Evolutionary conservation across 305 asterid species (phyloP).

Genomic region (Solanum chacoense): DNA sequence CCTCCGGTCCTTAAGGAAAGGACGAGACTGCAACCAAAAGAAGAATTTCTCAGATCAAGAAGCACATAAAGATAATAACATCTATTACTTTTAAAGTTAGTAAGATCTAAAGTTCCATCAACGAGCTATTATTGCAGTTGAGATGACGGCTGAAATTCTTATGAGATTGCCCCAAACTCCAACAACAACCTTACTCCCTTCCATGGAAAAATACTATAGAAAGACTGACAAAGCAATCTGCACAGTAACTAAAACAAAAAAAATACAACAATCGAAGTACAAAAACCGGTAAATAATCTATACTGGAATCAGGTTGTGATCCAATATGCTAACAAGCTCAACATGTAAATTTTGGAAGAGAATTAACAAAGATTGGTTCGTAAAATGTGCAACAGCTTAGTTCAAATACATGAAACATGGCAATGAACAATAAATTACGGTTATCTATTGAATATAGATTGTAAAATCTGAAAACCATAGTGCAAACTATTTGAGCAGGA

Average conservation of each 20-base stretch:
- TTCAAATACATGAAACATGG: neutral
- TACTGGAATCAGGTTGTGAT: neutral
- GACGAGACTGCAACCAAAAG: conserved; percentile 40
- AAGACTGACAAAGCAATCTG: neutral
- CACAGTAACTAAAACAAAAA: neutral
- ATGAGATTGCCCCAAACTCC: neutral
- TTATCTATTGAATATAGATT: neutral
- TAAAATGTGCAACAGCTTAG: neutral
- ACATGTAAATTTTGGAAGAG: neutral
- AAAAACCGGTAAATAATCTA: neutral
- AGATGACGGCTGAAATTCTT: neutral
- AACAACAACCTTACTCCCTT: neutral
- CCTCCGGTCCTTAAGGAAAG: conserved; percentile 44
- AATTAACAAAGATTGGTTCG: neutral
- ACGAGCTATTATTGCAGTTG: neutral
- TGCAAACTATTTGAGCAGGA: neutral
- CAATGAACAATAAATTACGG: neutral
- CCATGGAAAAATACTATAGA: neutral
- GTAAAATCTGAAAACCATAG: neutral
- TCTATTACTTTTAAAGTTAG: neutral
- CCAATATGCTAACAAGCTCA: neutral
- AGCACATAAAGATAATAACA: neutral
- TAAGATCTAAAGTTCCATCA: neutral
- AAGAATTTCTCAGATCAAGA: neutral
- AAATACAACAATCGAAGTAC: neutral